Evolutionary conservation across 2,329 filamentous ascomycete genomes (phyloP), one percentile per base, ranked within the genome.

Genomic region (Bimuria novae-zelandiae): DNA sequence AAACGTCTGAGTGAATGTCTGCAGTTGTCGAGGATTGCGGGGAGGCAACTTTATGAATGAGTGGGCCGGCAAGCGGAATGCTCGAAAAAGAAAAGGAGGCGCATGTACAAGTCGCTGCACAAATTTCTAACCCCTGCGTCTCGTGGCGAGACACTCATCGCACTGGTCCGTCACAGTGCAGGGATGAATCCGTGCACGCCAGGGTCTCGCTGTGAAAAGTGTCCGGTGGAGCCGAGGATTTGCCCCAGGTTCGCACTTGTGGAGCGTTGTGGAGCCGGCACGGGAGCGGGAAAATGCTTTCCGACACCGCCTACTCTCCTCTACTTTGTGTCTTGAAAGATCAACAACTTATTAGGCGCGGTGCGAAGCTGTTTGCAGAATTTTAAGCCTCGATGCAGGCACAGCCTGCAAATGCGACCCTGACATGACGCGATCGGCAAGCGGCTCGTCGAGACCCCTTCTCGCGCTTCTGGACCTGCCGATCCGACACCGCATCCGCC

Each of bases 381-480:
- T 10, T 7, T n/a, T 10, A 19, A 35, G 42, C 29, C 42, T 19
- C 42, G n/a, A 17, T 45, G 42, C 42, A 45, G 42, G 39, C 39
- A 41, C 39, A 23, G 8, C 21, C 17, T 17, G 5, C 36, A 10
- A 7, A n/a, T 40, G 36, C 17, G 35, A 17, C 39, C 41, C 37
- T 41, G 37, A 43, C 48, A 50, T 22, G 16, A 32, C n/a, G n/a
- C n/a, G 39, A 33, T 51, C 32, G 33, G 36, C 33, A 36, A 16
- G 21, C 40, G 32, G 11, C 35, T 44, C 19, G 23, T 40, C 36
- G 36, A 40, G 33, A 36, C 44, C 44, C 19, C 22, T 23, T 23
- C 33, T n/a, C 27, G 19, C 10, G n/a, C 19, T 17, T 11, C 35
- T 27, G 84, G 0, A 78, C 78, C 58, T 39, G 42, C 40, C 49